Evolutionary conservation across 2,329 filamentous ascomycete genomes (phyloP).

Genomic region (Phaeosphaeriaceae sp.): DNA sequence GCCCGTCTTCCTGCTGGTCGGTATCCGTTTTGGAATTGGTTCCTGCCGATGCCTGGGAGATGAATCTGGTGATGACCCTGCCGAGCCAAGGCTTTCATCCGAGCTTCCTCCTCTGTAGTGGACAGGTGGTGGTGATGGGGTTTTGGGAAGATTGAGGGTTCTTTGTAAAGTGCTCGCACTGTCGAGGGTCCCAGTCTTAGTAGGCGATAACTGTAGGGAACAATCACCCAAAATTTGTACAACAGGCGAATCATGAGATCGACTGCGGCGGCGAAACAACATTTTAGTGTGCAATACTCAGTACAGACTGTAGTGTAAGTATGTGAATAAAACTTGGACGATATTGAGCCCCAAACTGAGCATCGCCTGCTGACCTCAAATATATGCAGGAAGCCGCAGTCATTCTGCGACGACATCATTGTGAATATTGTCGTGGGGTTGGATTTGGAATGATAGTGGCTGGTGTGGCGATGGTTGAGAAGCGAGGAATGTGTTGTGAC

Average conservation of each 20-base stretch:
- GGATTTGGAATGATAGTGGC: slow-evolving; percentile 36
- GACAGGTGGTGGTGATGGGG: not conserved
- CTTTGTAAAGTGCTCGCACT: slow-evolving; percentile 18
- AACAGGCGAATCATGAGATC: slow-evolving; percentile 8
- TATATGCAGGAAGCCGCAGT: not conserved
- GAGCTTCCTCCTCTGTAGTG: slow-evolving; percentile 6
- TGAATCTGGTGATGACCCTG: slow-evolving; percentile 5
- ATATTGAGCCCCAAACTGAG: not conserved
- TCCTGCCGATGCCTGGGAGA: slow-evolving; percentile 2
- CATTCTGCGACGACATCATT: not conserved
- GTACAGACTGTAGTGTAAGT: not conserved
- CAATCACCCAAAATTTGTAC: slow-evolving; percentile 2
- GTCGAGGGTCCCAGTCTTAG: slow-evolving; percentile 11
- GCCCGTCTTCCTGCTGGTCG: slow-evolving; percentile 33
- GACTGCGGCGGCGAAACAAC: slow-evolving; percentile 13
- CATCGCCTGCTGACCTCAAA: not conserved
- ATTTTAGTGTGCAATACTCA: not conserved
- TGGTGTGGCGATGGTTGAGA: slow-evolving; percentile 29
- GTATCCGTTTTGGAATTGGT: slow-evolving; percentile 15
- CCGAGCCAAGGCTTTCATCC: not conserved
- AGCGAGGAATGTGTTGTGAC: slow-evolving; percentile 30
- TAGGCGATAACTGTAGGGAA: slow-evolving; percentile 3
- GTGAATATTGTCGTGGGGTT: slow-evolving; percentile 12
- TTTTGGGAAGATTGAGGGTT: slow-evolving; percentile 2
- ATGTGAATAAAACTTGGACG: not conserved